phyloP scores from a whole-genome alignment of 176 grass and related monocot species.

The Oryza officinalis region DNA sequence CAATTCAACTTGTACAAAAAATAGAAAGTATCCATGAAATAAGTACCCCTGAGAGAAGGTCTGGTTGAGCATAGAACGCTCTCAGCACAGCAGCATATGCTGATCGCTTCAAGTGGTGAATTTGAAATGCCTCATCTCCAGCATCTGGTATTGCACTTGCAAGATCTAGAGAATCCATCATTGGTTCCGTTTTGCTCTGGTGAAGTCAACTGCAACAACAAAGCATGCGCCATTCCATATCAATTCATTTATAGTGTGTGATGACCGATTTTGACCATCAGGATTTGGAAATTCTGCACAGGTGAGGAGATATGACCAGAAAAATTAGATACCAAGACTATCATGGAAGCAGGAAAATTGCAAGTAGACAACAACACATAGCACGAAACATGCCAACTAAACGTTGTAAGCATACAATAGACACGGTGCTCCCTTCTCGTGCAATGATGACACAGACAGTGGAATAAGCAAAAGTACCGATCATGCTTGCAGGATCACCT shows the following conservation, averaged over 20 bases:
- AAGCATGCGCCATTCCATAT: background rate
- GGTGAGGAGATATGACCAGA: background rate
- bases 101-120: constrained; percentile 61
- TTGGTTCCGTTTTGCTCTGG: constrained; percentile 22
- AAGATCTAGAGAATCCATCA: constrained; percentile 17
- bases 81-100: constrained; percentile 68
- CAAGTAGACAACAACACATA: background rate
- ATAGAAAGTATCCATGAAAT: background rate
- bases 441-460: background rate
- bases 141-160: constrained; percentile 34
- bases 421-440: background rate
- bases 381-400: background rate
- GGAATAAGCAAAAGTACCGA: background rate
- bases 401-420: background rate
- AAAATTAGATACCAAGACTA: background rate
- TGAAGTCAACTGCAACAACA: constrained; percentile 5
- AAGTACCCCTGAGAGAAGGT: constrained; percentile 67
- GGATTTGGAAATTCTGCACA: background rate
- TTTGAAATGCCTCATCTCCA: constrained; percentile 44
- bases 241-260: background rate
- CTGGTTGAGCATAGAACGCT: constrained; percentile 61
- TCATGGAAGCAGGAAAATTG: background rate
- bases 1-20: constrained; percentile 18
- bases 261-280: background rate
- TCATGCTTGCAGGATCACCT: background rate